phyloP scores from a whole-genome alignment of 805 yeast species.

The Cyberlindnera subsufficiens region DNA sequence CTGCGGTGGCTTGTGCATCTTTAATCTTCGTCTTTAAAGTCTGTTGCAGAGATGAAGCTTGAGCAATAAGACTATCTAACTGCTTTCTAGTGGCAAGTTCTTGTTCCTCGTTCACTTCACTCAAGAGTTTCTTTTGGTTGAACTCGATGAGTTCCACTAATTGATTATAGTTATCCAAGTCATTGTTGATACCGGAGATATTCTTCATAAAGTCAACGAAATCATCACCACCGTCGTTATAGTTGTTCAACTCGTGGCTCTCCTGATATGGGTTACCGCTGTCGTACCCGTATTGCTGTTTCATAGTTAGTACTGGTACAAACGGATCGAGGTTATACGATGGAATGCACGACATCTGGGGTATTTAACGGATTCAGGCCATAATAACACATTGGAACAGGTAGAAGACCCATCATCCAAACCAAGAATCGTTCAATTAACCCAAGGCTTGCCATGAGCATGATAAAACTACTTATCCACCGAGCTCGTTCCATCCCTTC shows the following conservation, averaged over 20 bases:
- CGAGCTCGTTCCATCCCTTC: background rate
- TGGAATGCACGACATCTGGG: background rate
- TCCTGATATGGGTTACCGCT: constrained; percentile 23
- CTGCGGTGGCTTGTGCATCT: constrained; percentile 63
- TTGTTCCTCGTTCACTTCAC: constrained; percentile 67
- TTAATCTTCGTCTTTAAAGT: constrained; percentile 73
- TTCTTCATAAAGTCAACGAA: constrained; percentile 64
- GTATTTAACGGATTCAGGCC: background rate
- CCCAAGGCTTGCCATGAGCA: background rate
- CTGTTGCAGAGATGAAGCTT: constrained; percentile 73
- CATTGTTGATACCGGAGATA: constrained; percentile 61
- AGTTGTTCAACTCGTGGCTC: constrained; percentile 17
- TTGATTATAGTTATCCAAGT: constrained; percentile 64
- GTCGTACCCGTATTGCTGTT: constrained; percentile 19
- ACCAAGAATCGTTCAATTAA: background rate
- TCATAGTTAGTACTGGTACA: constrained; percentile 2
- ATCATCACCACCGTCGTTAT: constrained; percentile 34
- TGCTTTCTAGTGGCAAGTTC: constrained; percentile 66
- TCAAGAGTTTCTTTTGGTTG: constrained; percentile 63
- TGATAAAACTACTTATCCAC: background rate
- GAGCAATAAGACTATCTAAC: constrained; percentile 70
- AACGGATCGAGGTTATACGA: background rate
- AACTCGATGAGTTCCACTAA: constrained; percentile 64
- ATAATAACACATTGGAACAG: background rate
- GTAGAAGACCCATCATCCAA: background rate